phyloP scores from a whole-genome alignment of 1,139 yeast species.

The Pichia sp. region DNA sequence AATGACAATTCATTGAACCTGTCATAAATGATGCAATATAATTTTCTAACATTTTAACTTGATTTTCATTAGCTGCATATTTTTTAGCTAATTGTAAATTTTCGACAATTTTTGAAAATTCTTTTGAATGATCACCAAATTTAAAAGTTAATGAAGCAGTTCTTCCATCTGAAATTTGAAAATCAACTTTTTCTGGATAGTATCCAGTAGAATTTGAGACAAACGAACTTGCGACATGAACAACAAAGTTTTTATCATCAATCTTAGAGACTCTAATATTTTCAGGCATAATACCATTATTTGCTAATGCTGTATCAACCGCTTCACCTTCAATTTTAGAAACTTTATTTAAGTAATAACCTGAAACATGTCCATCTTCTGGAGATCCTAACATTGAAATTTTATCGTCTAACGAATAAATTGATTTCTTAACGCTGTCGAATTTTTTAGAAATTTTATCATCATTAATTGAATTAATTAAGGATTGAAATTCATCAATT shows the following conservation, averaged over 20 bases:
- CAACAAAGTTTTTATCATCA: constrained; percentile 39
- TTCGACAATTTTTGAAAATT: constrained; percentile 53
- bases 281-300: constrained; percentile 67
- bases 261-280: constrained; percentile 66
- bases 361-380: constrained; percentile 65
- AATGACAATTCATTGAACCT: constrained; percentile 83
- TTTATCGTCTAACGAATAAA: constrained; percentile 47
- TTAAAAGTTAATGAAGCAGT: constrained; percentile 41
- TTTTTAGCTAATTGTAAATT: constrained; percentile 52
- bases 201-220: constrained; percentile 39
- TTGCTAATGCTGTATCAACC: constrained; percentile 58
- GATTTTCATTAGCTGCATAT: constrained; percentile 69
- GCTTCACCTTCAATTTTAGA: constrained; percentile 59
- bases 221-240: constrained; percentile 57
- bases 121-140: constrained; percentile 72
- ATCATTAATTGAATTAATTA: constrained; percentile 40
- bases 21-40: constrained; percentile 69
- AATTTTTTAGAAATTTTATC: constrained; percentile 36
- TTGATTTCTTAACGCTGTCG: constrained; percentile 38
- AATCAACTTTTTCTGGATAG: constrained; percentile 33
- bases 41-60: constrained; percentile 53
- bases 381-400: constrained; percentile 69
- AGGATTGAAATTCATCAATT: constrained; percentile 40
- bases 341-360: constrained; percentile 55
- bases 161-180: constrained; percentile 31